Evolutionary conservation across 768 basidiomycete species (phyloP), one percentile per base, ranked within the genome.

Genomic region (Saitozyma podzolica): DNA sequence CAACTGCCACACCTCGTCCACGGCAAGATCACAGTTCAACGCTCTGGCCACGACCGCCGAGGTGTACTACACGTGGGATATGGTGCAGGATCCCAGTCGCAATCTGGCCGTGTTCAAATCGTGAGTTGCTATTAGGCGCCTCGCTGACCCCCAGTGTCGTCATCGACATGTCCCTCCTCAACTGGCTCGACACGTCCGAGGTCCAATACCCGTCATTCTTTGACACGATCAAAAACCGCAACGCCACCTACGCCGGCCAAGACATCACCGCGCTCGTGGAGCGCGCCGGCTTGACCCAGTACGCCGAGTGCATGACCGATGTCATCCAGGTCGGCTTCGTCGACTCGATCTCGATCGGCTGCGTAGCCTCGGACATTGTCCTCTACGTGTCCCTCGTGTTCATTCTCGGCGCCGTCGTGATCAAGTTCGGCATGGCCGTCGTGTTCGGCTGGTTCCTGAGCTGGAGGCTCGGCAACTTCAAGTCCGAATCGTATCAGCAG

Each of bases 381-480:
- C 89, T 98, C 61, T 95, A 92, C 78, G 84, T 95, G 60, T 97
- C 95, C 52, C 87, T 98, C 72, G 85, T 92, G 68, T 96, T 98
- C 85, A 98, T 99, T 78, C 88, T 95, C 66, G 95, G 95, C 63
- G 95, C 98, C 64, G 95, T 98, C 66, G 84, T 86, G 58, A 92
- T 96, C 78, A 90, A 92, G 42, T 99, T 98, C 82, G 83, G 85
- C 69, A 95, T 98, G 92, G 96, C 96, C 52, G 90, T 96, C 75
- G 84, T 95, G 78, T 99, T 98, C 80, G 85, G 90, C 29, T 99
- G 96, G 96, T 98, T 97, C 85, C 89, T 91, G 79, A 92, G 90
- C n/a, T 92, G 90, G 88, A 87, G 87, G 73, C 84, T 99, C 48
- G 96, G 96, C 53, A 89, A 90, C 67, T 98, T 95, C 84, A 89